phyloP scores from a whole-genome alignment of 768 basidiomycete genomes.

The Rhodotorula kratochvilovae region DNA sequence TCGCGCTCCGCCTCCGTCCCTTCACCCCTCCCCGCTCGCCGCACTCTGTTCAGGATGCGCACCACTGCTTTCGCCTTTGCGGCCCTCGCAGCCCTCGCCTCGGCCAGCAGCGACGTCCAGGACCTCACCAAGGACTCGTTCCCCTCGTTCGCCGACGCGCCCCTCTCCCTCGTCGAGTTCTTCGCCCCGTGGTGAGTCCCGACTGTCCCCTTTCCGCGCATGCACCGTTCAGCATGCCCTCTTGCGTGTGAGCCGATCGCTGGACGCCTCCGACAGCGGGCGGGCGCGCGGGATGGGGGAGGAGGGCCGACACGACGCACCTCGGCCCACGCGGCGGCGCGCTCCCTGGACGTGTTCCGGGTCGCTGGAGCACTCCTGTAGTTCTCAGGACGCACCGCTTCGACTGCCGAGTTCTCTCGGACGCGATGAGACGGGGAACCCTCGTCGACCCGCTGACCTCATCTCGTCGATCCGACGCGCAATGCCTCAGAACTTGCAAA shows the following conservation, averaged over 20 bases:
- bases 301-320: not conserved
- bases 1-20: not conserved
- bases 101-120: slow-evolving; percentile 67
- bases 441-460: not conserved
- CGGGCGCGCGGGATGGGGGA: no score
- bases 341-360: no score
- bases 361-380: no score
- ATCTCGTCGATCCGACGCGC: not conserved
- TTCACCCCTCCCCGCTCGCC: not conserved
- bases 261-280: no score
- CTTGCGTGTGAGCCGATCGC: no score
- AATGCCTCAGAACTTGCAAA: not conserved
- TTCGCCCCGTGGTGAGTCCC: slow-evolving; percentile 58
- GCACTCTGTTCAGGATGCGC: slow-evolving; percentile 2
- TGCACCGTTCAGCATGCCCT: not conserved
- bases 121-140: slow-evolving; percentile 54
- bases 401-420: no score
- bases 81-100: slow-evolving; percentile 30
- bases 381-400: no score
- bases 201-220: not conserved
- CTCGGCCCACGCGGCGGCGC: no score
- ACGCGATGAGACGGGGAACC: no score
- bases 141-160: slow-evolving; percentile 28
- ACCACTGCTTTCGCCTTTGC: slow-evolving; percentile 11
- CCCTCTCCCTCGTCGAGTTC: slow-evolving; percentile 73